Evolutionary conservation across 2,329 filamentous ascomycete species (phyloP), one percentile per base, ranked within the genome.

Genomic region (Cytospora chrysosperma): DNA sequence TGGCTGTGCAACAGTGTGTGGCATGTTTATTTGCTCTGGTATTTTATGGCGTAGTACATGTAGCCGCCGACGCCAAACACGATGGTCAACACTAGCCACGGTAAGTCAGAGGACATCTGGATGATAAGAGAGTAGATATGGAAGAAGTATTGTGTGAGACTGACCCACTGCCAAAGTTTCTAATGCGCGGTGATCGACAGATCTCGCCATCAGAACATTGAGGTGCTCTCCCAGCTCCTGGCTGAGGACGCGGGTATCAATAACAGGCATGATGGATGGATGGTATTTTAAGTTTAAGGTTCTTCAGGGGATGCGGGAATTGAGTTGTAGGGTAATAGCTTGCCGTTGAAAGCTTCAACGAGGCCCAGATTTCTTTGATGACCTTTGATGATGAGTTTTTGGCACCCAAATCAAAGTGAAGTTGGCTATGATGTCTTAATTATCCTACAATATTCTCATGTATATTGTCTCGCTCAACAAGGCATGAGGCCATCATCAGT

Each of bases 1-100:
- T n/a, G 17, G 1, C 17, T 9, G 5, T 43, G 6, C 34, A 37
- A 37, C 34, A n/a, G 19, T 21, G 8, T 21, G n/a, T 7, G n/a
- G 40, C 40, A n/a, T n/a, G n/a, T n/a, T 21, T 30, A 65, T 63
- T 65, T 65, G 63, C 60, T 63, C 19, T 63, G 60, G 21, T 60
- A 32, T 24, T 56, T 62, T 30, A 65, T 65, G 24, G 63, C 63
- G 7, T 63, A 65, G 56, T 65, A 65, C 63, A 65, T 65, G 34
- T 65, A 65, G 2, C 60, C 60, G n/a, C 63, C 63, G 2, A 65
- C 63, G 10, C 63, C 63, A 34, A 65, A 65, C 17, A 65, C 26
- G 26, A 59, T 63, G 7, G 60, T 63, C 4, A 49, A 28, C 7
- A 65, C 63, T 63, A 3, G 9, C 40, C n/a, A 6, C 10, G 17